Conservation (phyloP, 805 yeast genomes). For the Cyberlindnera mycetangii region DNA sequence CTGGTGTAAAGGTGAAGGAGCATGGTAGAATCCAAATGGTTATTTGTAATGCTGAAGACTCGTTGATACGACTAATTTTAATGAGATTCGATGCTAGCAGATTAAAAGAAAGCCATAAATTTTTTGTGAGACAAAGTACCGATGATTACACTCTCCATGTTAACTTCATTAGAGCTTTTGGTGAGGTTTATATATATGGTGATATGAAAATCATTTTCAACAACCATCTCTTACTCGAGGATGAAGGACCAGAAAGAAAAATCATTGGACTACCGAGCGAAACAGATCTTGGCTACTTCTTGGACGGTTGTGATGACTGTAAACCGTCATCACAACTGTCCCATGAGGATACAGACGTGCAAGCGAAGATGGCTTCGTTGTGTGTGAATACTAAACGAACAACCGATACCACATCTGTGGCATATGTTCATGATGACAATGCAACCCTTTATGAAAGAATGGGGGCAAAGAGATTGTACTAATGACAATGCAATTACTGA, state of each 20-base stretch:
- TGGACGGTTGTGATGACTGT: constrained; percentile 10
- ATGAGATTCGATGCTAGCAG: constrained; percentile 28
- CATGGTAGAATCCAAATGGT: constrained; percentile 31
- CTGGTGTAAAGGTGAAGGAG: constrained; percentile 25
- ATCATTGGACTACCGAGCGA: constrained; percentile 24
- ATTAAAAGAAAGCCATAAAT: constrained; percentile 27
- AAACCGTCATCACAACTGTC: constrained; percentile 1
- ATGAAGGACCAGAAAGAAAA: constrained; percentile 17
- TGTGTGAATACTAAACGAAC: background rate
- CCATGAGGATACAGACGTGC: constrained; percentile 3
- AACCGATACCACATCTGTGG: too few species aligned
- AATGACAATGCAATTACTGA: too few species aligned
- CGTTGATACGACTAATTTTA: constrained; percentile 25
- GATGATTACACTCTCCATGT: constrained; percentile 22
- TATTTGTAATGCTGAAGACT: constrained; percentile 31
- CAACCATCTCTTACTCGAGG: constrained; percentile 15
- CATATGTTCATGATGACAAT: background rate
- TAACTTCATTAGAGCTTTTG: constrained; percentile 27
- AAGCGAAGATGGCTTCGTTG: background rate
- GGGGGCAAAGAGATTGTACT: background rate
- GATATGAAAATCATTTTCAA: constrained; percentile 31
- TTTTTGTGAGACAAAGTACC: constrained; percentile 25
- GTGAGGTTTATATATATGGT: constrained; percentile 30
- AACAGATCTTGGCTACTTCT: constrained; percentile 25
- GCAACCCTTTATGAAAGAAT: background rate